Base-by-base conservation (phyloP, 331 rosid species). In the Cydonia oblonga region DNA sequence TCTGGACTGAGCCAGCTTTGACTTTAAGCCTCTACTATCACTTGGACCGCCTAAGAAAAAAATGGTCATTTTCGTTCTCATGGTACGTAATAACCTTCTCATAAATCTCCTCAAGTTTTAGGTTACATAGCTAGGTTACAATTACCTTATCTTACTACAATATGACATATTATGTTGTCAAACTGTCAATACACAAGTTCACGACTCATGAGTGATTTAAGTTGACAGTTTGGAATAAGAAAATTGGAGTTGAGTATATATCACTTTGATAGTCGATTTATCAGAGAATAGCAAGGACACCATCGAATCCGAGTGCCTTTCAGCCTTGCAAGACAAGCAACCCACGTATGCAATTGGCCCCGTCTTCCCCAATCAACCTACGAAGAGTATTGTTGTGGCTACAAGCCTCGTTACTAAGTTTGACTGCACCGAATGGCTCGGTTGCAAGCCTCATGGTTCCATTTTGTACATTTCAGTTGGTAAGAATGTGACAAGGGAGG, bases 1-100 rank as follows among this genome's bases (percentile, higher is more conserved):
- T 82, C 80, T 82, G 81, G 76, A 82, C 83, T 40, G 76, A 79
- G 67, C 83, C 86, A 15, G 81, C 69, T 54, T 7, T 79, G 2
- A 70, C 62, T 42, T 57, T 75, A 1, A 22, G 64, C 32, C 73
- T 79, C 6, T 62, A 79, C 76, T 67, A 72, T 60, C 83, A 75
- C 78, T 53, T 75, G 76, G 83, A 79, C 44, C 79, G 79, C 16
- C 83, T 75, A 23, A 40, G 38, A 2, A 32, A 38, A 5, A n/a
- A 80, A 82, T 68, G 76, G 81, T 9, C 81, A 75, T 67, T 75
- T 71, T 67, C 66, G 56, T 52, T 75, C 62, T 68, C 66, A 26
- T 20, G 81, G 53, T 71, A 57, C 7, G 46, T 40, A 40, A 40
- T 40, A 40, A 3, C 16, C 5, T 40, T 40, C 5, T 40, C 46